Percentiles rank a stretch among this genome's conserved stretches.
Conservation (phyloP, 2,329 filamentous ascomycete species). For the Sporothrix mexicana region DNA sequence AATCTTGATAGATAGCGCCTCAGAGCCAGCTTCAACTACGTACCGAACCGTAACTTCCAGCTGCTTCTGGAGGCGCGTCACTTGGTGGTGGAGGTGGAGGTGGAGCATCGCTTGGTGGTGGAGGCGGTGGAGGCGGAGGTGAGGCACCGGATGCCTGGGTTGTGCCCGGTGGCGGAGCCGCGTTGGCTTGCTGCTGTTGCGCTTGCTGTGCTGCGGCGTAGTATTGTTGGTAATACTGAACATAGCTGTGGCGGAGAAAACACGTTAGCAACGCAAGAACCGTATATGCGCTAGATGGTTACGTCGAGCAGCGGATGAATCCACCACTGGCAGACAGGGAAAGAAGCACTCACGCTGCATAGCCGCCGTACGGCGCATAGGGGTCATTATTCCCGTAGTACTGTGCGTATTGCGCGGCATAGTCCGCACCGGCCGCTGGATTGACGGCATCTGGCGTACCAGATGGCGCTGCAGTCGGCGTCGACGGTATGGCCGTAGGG, state of each 20-base stretch:
- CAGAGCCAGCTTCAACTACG: background rate
- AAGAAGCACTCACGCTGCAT: conserved; percentile 67
- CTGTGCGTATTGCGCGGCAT: conserved; percentile 81
- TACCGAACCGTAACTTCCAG: conserved; percentile 58
- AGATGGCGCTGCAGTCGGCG: conserved; percentile 7
- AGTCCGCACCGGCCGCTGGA: conserved; percentile 57
- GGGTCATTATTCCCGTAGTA: conserved; percentile 76
- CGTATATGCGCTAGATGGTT: too few species aligned
- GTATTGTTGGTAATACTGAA: conserved; percentile 77
- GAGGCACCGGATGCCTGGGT: background rate
- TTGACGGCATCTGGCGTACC: conserved; percentile 8
- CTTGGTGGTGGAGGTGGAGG: conserved; percentile 51
- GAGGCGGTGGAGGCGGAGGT: conserved; percentile 49
- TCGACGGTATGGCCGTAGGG: background rate
- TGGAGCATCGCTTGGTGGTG: conserved; percentile 48
- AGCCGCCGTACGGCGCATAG: conserved; percentile 90
- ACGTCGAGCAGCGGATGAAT: background rate
- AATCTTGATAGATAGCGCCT: too few species aligned
- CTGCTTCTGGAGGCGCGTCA: conserved; percentile 62
- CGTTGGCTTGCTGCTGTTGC: conserved; percentile 56
- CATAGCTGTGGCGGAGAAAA: conserved; percentile 52
- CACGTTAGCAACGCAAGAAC: background rate
- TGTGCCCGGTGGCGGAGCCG: conserved; percentile 30
- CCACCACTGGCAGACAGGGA: background rate
- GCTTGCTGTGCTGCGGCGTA: conserved; percentile 61